phyloP scores from a whole-genome alignment of 164 flowering plant genomes.

The Aristolochia californica region DNA sequence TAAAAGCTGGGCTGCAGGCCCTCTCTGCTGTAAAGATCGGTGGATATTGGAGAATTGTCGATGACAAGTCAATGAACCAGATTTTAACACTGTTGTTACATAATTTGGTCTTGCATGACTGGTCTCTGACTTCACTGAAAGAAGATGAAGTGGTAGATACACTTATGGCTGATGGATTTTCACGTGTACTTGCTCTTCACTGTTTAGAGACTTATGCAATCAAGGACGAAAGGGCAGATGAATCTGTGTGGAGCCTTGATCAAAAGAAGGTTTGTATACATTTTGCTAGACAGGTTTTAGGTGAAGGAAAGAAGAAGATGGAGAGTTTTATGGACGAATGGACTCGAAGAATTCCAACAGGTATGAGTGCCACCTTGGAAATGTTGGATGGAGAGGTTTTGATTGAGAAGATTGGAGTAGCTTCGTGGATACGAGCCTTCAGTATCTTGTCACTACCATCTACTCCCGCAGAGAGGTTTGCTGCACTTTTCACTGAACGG shows the following conservation, averaged over 20 bases:
- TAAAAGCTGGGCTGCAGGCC: no score
- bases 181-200: constrained; percentile 37
- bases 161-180: constrained; percentile 61
- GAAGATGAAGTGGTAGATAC: constrained; percentile 46
- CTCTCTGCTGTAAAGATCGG: constrained; percentile 76
- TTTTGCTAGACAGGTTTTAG: constrained; percentile 57
- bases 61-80: constrained; percentile 44
- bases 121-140: constrained; percentile 52
- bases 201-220: constrained; percentile 53
- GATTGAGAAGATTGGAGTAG: constrained; percentile 63
- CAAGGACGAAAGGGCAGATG: constrained; percentile 25
- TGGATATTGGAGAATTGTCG: constrained; percentile 84
- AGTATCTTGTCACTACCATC: constrained; percentile 64
- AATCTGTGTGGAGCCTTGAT: constrained; percentile 50
- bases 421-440: constrained; percentile 68
- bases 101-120: constrained; percentile 47
- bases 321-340: constrained; percentile 67
- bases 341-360: constrained; percentile 49
- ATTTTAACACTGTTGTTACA: constrained; percentile 49
- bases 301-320: constrained; percentile 55
- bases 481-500: constrained; percentile 54
- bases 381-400: constrained; percentile 89
- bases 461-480: constrained; percentile 67
- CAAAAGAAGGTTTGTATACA: constrained; percentile 59
- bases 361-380: constrained; percentile 54